phyloP scores from a whole-genome alignment of 1,284 basidiomycete genomes.

The Tetrapyrgos nigripes region DNA sequence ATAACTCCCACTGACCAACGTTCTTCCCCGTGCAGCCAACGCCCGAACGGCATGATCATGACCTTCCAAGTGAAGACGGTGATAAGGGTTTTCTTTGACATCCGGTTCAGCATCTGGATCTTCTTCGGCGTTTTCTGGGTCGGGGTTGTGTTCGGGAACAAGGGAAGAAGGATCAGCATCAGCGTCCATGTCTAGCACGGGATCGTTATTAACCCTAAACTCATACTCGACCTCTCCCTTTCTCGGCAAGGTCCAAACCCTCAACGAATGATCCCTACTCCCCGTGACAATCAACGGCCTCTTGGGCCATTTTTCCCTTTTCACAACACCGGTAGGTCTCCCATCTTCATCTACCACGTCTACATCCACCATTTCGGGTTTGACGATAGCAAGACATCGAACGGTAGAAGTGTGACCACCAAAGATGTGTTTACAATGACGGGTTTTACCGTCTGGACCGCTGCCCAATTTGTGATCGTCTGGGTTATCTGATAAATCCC shows the following conservation, averaged over 20 bases:
- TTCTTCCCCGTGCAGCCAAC: constrained; percentile 88
- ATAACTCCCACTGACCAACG: constrained; percentile 94
- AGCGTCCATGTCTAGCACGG: neutral
- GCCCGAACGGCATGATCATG: constrained; percentile 93
- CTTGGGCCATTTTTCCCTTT: constrained; percentile 83
- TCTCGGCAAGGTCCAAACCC: constrained; percentile 90
- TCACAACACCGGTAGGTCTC: constrained; percentile 32
- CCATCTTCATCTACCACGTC: constrained; percentile 32
- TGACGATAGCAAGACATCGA: constrained; percentile 88
- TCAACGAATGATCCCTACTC: constrained; percentile 87
- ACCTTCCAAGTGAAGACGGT: constrained; percentile 83
- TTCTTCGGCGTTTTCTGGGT: neutral
- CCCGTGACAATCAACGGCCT: constrained; percentile 91
- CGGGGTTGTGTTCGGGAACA: constrained; percentile 23
- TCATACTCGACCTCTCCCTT: constrained; percentile 78
- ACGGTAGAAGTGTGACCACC: constrained; percentile 95
- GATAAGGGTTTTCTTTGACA: constrained; percentile 76
- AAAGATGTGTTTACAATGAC: constrained; percentile 86
- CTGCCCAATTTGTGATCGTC: too few species aligned
- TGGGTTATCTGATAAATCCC: too few species aligned
- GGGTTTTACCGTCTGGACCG: constrained; percentile 36
- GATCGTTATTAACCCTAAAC: constrained; percentile 2
- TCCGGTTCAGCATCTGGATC: neutral
- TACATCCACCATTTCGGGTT: constrained; percentile 81
- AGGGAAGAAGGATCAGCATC: constrained; percentile 49